These are phyloP conservation scores for Fagus sylvatica DNA, from an alignment of 306 rosid species.

Conservation along the genomic window DNA sequence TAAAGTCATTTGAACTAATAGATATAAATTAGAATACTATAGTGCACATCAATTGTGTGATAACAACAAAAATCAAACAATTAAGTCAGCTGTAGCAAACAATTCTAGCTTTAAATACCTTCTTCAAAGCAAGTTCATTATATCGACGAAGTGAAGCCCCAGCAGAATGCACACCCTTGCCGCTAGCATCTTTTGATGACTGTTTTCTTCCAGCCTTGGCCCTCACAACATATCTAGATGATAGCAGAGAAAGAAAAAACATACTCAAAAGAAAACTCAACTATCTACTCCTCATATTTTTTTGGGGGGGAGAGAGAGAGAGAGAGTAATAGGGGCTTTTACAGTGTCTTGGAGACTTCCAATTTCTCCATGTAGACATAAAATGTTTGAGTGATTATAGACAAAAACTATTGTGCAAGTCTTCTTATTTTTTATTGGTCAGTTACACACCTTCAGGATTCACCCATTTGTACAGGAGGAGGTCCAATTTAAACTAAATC, in stretches of 20 bases:
- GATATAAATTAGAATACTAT: slow-evolving; percentile 4
- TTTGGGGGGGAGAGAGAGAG: background rate
- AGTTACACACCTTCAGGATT: background rate
- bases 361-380: background rate
- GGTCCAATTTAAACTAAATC: background rate
- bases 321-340: background rate
- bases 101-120: slow-evolving; percentile 43
- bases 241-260: slow-evolving; percentile 16
- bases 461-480: background rate
- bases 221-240: slow-evolving; percentile 84
- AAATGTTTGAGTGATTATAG: background rate
- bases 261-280: background rate
- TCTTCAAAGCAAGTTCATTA: slow-evolving; percentile 84
- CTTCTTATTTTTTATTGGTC: background rate
- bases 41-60: slow-evolving; percentile 2
- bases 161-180: slow-evolving; percentile 78
- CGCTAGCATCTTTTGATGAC: slow-evolving; percentile 90
- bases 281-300: background rate
- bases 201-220: slow-evolving; percentile 94
- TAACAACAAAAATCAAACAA: background rate
- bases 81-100: background rate
- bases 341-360: background rate
- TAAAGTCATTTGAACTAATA: background rate
- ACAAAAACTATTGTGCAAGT: background rate
- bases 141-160: slow-evolving; percentile 92